Evolutionary conservation across 768 basidiomycete species (phyloP).

Genomic region (Melanogaster broomeanus): DNA sequence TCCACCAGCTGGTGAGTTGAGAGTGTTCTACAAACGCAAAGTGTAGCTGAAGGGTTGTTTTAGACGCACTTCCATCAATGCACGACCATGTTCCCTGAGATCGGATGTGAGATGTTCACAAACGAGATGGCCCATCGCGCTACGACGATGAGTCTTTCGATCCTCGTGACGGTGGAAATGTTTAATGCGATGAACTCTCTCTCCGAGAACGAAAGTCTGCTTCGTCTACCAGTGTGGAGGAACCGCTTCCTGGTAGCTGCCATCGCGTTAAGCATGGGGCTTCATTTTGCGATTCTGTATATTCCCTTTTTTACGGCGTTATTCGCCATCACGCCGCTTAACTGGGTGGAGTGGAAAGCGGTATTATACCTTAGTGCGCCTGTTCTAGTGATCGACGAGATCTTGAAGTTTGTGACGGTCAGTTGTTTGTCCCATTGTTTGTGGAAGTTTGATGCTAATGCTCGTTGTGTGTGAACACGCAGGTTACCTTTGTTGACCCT

Average conservation of each 20-base stretch:
- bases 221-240: constrained; percentile 89
- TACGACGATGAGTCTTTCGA: constrained; percentile 95
- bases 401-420: constrained; percentile 82
- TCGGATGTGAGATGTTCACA: constrained; percentile 96
- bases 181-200: constrained; percentile 98
- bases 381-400: constrained; percentile 87
- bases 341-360: constrained; percentile 94
- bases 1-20: constrained; percentile 81
- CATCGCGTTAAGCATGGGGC: constrained; percentile 85
- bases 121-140: constrained; percentile 83
- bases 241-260: constrained; percentile 92
- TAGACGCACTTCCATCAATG: constrained; percentile 98
- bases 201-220: constrained; percentile 93
- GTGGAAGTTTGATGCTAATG: background rate
- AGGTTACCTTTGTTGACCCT: constrained; percentile 62
- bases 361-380: constrained; percentile 87
- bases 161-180: constrained; percentile 96
- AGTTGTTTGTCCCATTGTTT: constrained; percentile 24
- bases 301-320: constrained; percentile 92
- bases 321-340: constrained; percentile 92
- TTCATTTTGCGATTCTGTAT: constrained; percentile 95
- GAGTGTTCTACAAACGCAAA: background rate
- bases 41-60: constrained; percentile 4
- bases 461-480: background rate
- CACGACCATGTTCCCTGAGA: constrained; percentile 74